Evolutionary conservation across 768 basidiomycete species (phyloP).

Genomic region (Leccinum aurantiacum): DNA sequence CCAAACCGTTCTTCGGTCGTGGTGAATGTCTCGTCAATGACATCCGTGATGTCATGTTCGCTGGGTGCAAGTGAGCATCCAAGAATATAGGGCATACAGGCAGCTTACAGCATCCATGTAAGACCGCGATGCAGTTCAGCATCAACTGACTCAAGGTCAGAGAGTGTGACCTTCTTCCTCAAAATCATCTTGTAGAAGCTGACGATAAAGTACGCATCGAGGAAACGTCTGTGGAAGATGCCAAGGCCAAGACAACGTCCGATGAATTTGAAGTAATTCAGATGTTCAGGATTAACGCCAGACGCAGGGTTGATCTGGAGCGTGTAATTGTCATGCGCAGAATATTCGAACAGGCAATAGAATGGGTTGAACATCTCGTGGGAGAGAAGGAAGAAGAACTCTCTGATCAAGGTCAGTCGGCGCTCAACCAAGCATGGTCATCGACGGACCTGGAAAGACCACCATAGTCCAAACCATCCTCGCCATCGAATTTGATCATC

Average conservation of each 20-base stretch:
- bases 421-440: not conserved
- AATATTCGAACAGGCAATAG: slow-evolving; percentile 99
- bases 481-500: slow-evolving; percentile 99
- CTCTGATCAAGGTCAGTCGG: slow-evolving; percentile 49
- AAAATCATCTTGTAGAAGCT: slow-evolving; percentile 99
- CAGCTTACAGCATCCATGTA: slow-evolving; percentile 96
- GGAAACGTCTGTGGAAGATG: slow-evolving; percentile 98
- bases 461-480: slow-evolving; percentile 98
- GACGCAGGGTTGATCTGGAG: slow-evolving; percentile 99
- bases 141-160: slow-evolving; percentile 96
- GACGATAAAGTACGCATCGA: slow-evolving; percentile 99
- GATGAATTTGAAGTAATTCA: slow-evolving; percentile 99
- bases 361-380: slow-evolving; percentile 99
- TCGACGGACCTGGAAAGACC: slow-evolving; percentile 83
- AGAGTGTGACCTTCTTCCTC: slow-evolving; percentile 93
- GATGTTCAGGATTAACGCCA: slow-evolving; percentile 96
- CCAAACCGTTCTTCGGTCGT: slow-evolving; percentile 98
- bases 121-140: slow-evolving; percentile 91
- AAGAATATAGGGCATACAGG: not conserved
- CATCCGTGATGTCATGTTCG: slow-evolving; percentile 97
- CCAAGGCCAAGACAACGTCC: slow-evolving; percentile 93
- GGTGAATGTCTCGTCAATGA: slow-evolving; percentile 97
- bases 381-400: slow-evolving; percentile 99
- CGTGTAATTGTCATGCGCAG: slow-evolving; percentile 99
- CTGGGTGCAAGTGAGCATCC: slow-evolving; percentile 40